Evolutionary conservation across 2,329 filamentous ascomycete genomes (phyloP), one percentile per base, ranked within the genome.

Genomic region (Aspergillus terreus): DNA sequence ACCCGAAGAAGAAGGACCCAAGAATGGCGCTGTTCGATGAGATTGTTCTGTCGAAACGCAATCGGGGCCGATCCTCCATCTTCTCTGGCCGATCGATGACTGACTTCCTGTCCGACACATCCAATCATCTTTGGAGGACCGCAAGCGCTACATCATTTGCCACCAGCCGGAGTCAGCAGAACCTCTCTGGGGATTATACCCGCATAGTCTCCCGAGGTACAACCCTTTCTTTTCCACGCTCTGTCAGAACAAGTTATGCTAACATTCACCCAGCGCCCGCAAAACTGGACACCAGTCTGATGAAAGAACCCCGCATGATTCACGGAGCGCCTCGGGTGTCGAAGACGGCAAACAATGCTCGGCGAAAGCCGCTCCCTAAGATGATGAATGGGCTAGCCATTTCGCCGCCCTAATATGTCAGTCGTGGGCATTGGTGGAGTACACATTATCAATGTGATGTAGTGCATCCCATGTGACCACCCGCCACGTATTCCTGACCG

Each of bases 261-360:
- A 71, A 78, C 30, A 76, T 12, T 9, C 45, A 41, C 38, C 32
- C 84, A 59, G 84, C 89, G 35, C 94, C 94, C 4, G 84, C 89
- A 6, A 92, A 89, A 64, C 80, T 99, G 9, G 94, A 99, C 63
- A 82, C 86, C 4, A 82, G 84, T 12, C 77, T 96, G 44, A 96
- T 97, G 90, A 90, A 90, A 68, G 92, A 96, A 71, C 92, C 92
- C 27, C 82, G 92, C 52, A 85, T 89, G 56, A 92, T 96, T 36
- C 90, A 95, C 68, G 92, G 92, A 33, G 85, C 91, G n/a, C 91
- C 91, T 25, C 73, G 81, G 52, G 76, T 83, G 14, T 77, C 78
- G 25, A 74, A 73, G 58, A 65, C 68, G 47, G 65, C 68, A 51
- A 73, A 74, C 59, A 74, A 65, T 52, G 71, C 70, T 27, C 68